A percentile compares a stretch with the other conserved stretches of the same genome.
Evolutionary conservation across 345 rosid genomes (phyloP).

Genomic region (Salix udensis): DNA sequence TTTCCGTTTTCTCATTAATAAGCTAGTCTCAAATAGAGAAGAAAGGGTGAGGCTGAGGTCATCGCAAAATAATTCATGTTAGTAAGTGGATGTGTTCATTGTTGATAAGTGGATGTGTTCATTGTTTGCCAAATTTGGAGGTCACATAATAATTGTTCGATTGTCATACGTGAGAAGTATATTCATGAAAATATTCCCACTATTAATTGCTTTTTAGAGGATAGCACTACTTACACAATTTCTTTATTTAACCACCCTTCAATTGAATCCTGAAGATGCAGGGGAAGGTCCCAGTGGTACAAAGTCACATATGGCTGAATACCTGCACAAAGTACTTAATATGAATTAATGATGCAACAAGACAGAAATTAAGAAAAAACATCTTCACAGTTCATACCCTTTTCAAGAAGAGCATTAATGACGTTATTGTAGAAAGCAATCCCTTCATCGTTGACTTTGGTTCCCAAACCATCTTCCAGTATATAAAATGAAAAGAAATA

Average conservation of each 20-base stretch:
- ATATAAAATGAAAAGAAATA: background rate
- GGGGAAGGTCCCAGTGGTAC: conserved; percentile 34
- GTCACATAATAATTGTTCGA: background rate
- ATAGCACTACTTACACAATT: conserved; percentile 59
- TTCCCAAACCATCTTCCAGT: conserved; percentile 24
- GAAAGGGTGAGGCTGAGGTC: too few species aligned
- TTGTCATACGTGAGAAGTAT: background rate
- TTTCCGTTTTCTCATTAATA: too few species aligned
- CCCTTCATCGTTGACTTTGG: conserved; percentile 24
- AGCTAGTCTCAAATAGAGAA: too few species aligned
- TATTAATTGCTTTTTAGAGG: background rate
- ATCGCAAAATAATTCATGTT: too few species aligned
- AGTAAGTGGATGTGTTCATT: too few species aligned
- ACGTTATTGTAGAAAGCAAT: conserved; percentile 28
- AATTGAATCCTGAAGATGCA: conserved; percentile 68
- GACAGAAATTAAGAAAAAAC: conserved; percentile 13
- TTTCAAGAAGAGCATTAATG: conserved; percentile 23
- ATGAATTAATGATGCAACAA: conserved; percentile 9
- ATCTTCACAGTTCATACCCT: conserved; percentile 41
- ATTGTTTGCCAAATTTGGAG: background rate
- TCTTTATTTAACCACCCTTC: conserved; percentile 73
- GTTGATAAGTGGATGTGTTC: too few species aligned
- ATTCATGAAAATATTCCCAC: background rate
- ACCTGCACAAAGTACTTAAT: conserved; percentile 19
- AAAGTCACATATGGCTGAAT: conserved; percentile 26